Percentiles rank a stretch among this genome's conserved stretches.
phyloP scores from a whole-genome alignment of 73 alveolate genomes.

The Durusdinium trenchii region DNA sequence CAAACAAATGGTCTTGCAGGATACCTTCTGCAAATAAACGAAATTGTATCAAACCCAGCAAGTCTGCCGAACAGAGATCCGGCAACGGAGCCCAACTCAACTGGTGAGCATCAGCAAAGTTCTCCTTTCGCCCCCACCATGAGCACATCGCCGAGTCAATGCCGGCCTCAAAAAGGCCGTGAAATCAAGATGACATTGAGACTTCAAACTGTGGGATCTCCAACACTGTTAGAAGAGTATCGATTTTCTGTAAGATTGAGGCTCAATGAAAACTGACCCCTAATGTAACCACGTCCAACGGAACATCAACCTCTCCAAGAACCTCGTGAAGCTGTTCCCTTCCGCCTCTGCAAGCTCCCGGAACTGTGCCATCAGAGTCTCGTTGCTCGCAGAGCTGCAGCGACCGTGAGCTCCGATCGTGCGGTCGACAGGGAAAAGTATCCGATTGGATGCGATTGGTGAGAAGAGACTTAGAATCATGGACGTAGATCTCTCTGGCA shows the following conservation, averaged over 20 bases:
- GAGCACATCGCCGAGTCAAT: conserved; percentile 86
- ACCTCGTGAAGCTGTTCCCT: too few species aligned
- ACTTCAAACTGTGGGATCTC: too few species aligned
- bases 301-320: too few species aligned
- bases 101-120: neutral
- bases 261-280: neutral
- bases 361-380: conserved; percentile 50
- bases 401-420: neutral
- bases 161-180: conserved; percentile 38
- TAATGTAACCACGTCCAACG: neutral
- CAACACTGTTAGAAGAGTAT: too few species aligned
- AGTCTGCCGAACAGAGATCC: neutral
- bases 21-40: too few species aligned
- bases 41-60: neutral
- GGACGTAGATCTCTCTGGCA: too few species aligned
- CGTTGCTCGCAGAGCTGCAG: conserved; percentile 65
- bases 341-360: conserved; percentile 43
- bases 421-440: neutral
- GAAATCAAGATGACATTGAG: neutral
- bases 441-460: neutral
- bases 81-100: neutral
- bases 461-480: too few species aligned
- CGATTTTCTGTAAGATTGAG: too few species aligned
- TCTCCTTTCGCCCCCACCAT: conserved; percentile 93
- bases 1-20: neutral